phyloP scores from a whole-genome alignment of 495 filamentous ascomycete genomes.

The Penicillium psychrofluorescens region DNA sequence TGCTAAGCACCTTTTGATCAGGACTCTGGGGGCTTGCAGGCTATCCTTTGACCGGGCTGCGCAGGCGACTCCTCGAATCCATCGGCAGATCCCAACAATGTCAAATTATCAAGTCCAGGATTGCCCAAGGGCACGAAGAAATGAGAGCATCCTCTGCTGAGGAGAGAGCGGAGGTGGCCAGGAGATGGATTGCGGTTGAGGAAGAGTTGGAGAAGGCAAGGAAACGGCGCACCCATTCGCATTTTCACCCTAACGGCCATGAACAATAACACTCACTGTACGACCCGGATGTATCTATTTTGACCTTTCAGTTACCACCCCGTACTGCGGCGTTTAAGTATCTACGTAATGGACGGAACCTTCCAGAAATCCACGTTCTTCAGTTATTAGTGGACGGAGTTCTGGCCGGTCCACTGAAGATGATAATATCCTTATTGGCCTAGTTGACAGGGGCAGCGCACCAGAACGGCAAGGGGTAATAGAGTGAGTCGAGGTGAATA shows the following conservation, averaged over 20 bases:
- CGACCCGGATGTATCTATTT: no score
- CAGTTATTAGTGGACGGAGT: no score
- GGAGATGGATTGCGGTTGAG: constrained; percentile 13
- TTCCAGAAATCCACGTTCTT: no score
- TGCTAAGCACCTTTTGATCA: constrained; percentile 15
- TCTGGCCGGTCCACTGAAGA: no score
- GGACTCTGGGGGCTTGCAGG: constrained; percentile 58
- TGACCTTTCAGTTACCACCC: no score
- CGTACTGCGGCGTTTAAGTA: no score
- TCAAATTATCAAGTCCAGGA: constrained; percentile 13
- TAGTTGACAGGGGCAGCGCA: no score
- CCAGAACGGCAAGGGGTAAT: no score
- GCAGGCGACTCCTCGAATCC: constrained; percentile 59
- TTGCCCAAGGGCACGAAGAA: constrained; percentile 18
- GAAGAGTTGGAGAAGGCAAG: not conserved
- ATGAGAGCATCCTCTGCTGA: constrained; percentile 12
- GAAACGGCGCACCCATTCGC: not conserved
- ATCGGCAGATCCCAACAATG: constrained; percentile 11
- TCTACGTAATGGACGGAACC: no score
- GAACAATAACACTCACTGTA: not conserved
- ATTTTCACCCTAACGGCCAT: not conserved
- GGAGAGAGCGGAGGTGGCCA: constrained; percentile 12
- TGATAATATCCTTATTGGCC: no score
- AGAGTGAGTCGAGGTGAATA: no score
- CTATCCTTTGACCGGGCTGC: constrained; percentile 66